These are phyloP conservation scores for Naematelia encephala DNA, from an alignment of 768 basidiomycete genomes.

Conservation along the genomic window DNA sequence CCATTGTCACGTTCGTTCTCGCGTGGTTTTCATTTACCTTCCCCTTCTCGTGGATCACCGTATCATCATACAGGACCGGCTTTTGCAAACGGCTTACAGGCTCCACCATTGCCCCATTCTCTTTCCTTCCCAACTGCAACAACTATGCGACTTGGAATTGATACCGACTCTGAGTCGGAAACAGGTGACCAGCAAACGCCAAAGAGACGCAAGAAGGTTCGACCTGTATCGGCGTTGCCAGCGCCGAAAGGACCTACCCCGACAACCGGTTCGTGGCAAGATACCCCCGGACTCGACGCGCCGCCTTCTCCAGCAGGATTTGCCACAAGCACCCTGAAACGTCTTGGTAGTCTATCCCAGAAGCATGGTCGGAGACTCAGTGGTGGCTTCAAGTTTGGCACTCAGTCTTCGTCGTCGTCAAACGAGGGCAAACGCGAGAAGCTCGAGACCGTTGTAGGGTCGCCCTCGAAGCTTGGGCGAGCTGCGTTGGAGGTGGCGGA, in stretches of 20 bases:
- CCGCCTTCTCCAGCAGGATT: background rate
- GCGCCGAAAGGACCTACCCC: constrained; percentile 14
- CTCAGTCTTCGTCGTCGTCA: constrained; percentile 9
- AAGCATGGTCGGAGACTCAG: constrained; percentile 46
- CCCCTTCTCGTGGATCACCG: constrained; percentile 38
- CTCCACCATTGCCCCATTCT: constrained; percentile 36
- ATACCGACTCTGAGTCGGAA: constrained; percentile 30
- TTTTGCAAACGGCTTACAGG: background rate
- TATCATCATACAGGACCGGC: constrained; percentile 14
- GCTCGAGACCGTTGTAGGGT: constrained; percentile 33
- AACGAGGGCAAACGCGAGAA: constrained; percentile 3
- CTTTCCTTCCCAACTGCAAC: constrained; percentile 22
- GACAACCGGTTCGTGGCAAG: background rate
- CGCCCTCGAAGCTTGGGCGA: constrained; percentile 24
- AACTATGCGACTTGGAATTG: constrained; percentile 4
- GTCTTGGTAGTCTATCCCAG: constrained; percentile 37
- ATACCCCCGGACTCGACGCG: background rate
- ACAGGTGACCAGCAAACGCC: constrained; percentile 20
- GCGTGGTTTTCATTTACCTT: constrained; percentile 41
- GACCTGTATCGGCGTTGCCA: constrained; percentile 34
- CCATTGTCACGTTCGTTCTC: constrained; percentile 31
- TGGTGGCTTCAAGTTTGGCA: constrained; percentile 45
- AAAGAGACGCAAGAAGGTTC: constrained; percentile 22
- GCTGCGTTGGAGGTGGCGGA: background rate
- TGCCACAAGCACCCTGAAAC: constrained; percentile 23